Percentiles rank a stretch among this genome's conserved stretches.
Evolutionary conservation across 305 asterid genomes (phyloP).

Genomic region (Plantago lanceolata): DNA sequence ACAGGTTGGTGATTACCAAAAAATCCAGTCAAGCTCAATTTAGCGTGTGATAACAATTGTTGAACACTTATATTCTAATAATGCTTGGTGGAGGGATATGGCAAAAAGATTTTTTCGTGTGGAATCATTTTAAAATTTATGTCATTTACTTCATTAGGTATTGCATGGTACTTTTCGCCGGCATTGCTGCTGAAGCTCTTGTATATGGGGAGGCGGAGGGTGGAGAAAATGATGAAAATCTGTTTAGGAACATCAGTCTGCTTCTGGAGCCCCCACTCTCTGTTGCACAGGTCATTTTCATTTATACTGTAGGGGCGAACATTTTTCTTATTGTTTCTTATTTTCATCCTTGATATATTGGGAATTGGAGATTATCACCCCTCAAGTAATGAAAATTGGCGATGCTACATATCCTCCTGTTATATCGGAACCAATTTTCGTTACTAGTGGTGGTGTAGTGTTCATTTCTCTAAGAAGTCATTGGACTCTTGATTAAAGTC

Average conservation of each 20-base stretch:
- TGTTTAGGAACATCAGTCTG: slow-evolving; percentile 65
- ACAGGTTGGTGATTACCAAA: slow-evolving; percentile 49
- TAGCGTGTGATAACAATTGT: slow-evolving; percentile 6
- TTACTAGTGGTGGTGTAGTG: slow-evolving; percentile 11
- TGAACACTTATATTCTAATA: slow-evolving; percentile 12
- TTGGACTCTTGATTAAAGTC: neutral
- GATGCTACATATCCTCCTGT: neutral
- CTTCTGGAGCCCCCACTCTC: slow-evolving; percentile 89
- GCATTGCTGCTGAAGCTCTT: slow-evolving; percentile 95
- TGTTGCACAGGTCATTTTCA: slow-evolving; percentile 56
- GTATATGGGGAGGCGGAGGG: slow-evolving; percentile 94
- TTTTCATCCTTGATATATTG: neutral
- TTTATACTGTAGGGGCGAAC: neutral
- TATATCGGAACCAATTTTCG: slow-evolving; percentile 20
- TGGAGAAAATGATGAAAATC: slow-evolving; percentile 92
- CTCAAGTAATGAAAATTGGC: slow-evolving; percentile 16
- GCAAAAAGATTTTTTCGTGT: slow-evolving; percentile 10
- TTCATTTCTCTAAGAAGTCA: neutral
- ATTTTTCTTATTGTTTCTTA: slow-evolving; percentile 10
- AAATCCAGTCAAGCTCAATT: neutral
- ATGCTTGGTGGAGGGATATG: slow-evolving; percentile 12
- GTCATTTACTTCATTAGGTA: slow-evolving; percentile 49
- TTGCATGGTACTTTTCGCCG: slow-evolving; percentile 97
- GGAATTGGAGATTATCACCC: neutral
- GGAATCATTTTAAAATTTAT: slow-evolving; percentile 16